Evolutionary conservation across 1,139 yeast species (phyloP), one percentile per base, ranked within the genome.

Genomic region (Spencermartinsiella ligniputridi): DNA sequence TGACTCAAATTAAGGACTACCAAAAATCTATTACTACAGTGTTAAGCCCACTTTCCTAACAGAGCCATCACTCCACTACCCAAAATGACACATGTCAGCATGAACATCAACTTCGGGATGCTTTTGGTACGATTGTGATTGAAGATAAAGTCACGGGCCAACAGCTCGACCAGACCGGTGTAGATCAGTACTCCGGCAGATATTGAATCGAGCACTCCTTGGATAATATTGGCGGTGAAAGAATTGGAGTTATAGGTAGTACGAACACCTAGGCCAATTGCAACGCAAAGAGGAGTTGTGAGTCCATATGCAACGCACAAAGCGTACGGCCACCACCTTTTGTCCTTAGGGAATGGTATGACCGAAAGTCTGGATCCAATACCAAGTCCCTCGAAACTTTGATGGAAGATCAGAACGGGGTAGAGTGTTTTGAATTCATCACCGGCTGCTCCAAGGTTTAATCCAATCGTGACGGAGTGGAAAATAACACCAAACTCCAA

Each of bases 311-410:
- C 79, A 5, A 70, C 36, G 29, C 79, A 80, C 57, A 82, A 66
- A 1, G 76, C 45, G 76, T 82, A 81, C n/a, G 89, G 88, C 39
- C 81, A 72, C 58, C 55, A 63, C 39, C 57, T 59, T 57, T 71
- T 75, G 20, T 66, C 64, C 6, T 64, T 52, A n/a, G 70, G 69
- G 52, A 57, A 57, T 35, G 75, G 68, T 6, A 83, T 77, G 22
- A 78, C 75, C 8, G 95, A 86, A 45, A 87, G 74, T 67, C 96
- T 75, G 13, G 94, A 76, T 49, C 96, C 96, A 57, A 87, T 72
- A 60, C 96, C 96, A 44, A 87, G 74, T 50, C 97, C 96, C 71
- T 89, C 97, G 61, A 89, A 89, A 69, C 83, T 75, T 68, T 89
- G 96, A 66, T 89, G 96, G 77, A 89, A 89, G 1, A 86, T 80